Percentiles rank a stretch among this genome's conserved stretches.
phyloP scores from a whole-genome alignment of 345 rosid species.

The Anastatica hierochuntica region DNA sequence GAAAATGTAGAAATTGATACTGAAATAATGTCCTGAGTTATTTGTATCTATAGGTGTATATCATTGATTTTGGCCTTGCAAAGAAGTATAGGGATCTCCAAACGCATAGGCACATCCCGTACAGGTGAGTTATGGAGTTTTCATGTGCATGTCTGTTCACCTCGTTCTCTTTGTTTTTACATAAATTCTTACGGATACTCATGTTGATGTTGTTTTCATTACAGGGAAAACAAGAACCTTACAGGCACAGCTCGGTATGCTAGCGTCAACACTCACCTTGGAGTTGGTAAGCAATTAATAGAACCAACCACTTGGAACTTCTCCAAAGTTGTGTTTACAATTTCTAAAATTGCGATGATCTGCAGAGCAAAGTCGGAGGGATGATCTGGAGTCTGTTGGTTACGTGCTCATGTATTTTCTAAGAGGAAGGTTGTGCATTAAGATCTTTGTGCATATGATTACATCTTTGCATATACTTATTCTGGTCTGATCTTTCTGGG shows the following conservation, averaged over 20 bases:
- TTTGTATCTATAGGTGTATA: too few relatives aligned
- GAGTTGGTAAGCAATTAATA: constrained; percentile 46
- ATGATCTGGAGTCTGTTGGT: constrained; percentile 89
- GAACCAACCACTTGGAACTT: not conserved
- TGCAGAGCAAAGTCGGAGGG: constrained; percentile 86
- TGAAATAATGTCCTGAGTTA: too few relatives aligned
- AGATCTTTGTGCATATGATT: not conserved
- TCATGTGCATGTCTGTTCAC: not conserved
- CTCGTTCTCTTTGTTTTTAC: not conserved
- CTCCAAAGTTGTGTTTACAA: not conserved
- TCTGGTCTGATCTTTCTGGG: constrained; percentile 12
- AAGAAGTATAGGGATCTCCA: constrained; percentile 90
- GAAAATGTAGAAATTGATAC: too few relatives aligned
- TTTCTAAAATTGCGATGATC: not conserved
- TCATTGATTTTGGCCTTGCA: too few relatives aligned
- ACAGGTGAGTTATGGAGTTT: constrained; percentile 37
- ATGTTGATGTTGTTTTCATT: not conserved
- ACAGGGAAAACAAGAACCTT: constrained; percentile 78
- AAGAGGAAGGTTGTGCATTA: constrained; percentile 60
- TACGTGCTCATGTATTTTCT: too few relatives aligned
- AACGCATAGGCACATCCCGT: constrained; percentile 80
- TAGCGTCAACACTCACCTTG: too few relatives aligned
- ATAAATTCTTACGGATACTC: not conserved
- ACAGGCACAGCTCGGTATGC: constrained; percentile 94
- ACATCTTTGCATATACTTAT: not conserved